These are phyloP conservation scores for Aspergillus cavernicola DNA, from an alignment of 495 filamentous ascomycete genomes.

Conservation along the genomic window DNA sequence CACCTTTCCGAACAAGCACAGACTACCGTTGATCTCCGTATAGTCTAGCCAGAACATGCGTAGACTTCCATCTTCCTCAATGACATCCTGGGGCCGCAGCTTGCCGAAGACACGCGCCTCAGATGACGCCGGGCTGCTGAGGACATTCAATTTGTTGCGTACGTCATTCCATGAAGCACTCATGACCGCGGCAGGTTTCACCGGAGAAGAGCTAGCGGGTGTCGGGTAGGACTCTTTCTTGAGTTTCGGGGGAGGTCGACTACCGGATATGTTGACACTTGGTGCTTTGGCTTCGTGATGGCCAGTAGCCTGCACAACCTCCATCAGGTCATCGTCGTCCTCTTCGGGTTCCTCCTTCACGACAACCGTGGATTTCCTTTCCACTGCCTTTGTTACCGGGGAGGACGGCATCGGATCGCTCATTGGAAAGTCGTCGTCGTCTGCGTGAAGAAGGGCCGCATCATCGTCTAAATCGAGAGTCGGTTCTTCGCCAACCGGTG, in stretches of 20 bases:
- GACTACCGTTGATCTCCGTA: conserved; percentile 83
- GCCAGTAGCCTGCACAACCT: conserved; percentile 71
- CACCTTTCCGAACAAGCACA: conserved; percentile 96
- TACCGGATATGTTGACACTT: conserved; percentile 83
- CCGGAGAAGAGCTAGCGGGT: conserved; percentile 74
- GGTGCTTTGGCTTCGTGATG: conserved; percentile 57
- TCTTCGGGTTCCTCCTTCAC: conserved; percentile 69
- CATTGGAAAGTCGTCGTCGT: conserved; percentile 71
- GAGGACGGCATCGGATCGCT: conserved; percentile 85
- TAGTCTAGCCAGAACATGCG: conserved; percentile 98
- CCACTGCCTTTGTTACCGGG: conserved; percentile 73
- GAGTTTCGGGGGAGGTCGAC: conserved; percentile 72
- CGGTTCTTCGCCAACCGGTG: conserved; percentile 31
- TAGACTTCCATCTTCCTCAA: conserved; percentile 87
- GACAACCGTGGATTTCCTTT: conserved; percentile 59
- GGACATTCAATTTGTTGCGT: conserved; percentile 78
- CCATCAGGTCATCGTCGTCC: conserved; percentile 80
- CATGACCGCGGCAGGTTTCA: conserved; percentile 50
- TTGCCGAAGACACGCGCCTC: conserved; percentile 70
- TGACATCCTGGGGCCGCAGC: conserved; percentile 69
- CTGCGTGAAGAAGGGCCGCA: conserved; percentile 48
- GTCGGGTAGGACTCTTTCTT: conserved; percentile 62
- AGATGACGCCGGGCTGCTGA: conserved; percentile 59
- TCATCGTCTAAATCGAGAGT: conserved; percentile 43
- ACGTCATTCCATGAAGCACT: conserved; percentile 94